Percentiles rank a stretch among this genome's conserved stretches.
Evolutionary conservation across 2,329 filamentous ascomycete species (phyloP).

Genomic region (Phaeosphaeriaceae sp.): DNA sequence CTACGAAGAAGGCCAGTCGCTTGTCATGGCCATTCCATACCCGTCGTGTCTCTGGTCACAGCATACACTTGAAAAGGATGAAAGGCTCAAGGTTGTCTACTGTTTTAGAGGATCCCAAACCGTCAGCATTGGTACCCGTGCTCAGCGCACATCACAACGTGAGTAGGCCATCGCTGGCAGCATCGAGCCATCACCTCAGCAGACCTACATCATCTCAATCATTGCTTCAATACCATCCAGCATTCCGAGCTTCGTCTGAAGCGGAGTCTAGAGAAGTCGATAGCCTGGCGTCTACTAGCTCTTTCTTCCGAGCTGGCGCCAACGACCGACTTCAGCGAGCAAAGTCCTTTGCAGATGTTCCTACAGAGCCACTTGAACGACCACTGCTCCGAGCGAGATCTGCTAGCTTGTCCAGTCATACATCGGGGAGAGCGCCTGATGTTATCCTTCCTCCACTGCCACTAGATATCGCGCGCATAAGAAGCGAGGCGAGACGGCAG

Average conservation of each 20-base stretch:
- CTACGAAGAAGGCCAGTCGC: conserved; percentile 25
- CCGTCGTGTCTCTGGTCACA: conserved; percentile 31
- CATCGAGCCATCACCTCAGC: conserved; percentile 25
- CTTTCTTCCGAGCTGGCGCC: conserved; percentile 10
- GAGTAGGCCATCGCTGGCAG: conserved; percentile 15
- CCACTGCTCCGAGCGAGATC: conserved; percentile 35
- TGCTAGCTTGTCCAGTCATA: conserved; percentile 32
- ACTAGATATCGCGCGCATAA: conserved; percentile 38
- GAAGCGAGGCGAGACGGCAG: conserved; percentile 26
- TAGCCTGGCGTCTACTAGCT: not conserved
- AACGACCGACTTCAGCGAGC: conserved; percentile 31
- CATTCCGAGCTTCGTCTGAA: conserved; percentile 27
- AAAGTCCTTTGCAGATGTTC: conserved; percentile 34
- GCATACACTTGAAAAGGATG: conserved; percentile 38
- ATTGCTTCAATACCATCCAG: conserved; percentile 37
- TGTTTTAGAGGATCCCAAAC: conserved; percentile 51
- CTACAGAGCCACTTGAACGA: conserved; percentile 16
- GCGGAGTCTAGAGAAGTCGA: not conserved
- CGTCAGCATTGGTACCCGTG: conserved; percentile 35
- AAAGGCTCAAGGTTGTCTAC: conserved; percentile 39
- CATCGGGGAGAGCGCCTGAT: conserved; percentile 49
- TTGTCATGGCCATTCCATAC: conserved; percentile 43
- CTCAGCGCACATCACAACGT: conserved; percentile 17
- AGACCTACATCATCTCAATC: conserved; percentile 35
- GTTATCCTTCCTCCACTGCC: conserved; percentile 55